A percentile compares a stretch with the other conserved stretches of the same genome.
Evolutionary conservation across 2,329 filamentous ascomycete genomes (phyloP).

Genomic region (Aspergillus quadricinctus): DNA sequence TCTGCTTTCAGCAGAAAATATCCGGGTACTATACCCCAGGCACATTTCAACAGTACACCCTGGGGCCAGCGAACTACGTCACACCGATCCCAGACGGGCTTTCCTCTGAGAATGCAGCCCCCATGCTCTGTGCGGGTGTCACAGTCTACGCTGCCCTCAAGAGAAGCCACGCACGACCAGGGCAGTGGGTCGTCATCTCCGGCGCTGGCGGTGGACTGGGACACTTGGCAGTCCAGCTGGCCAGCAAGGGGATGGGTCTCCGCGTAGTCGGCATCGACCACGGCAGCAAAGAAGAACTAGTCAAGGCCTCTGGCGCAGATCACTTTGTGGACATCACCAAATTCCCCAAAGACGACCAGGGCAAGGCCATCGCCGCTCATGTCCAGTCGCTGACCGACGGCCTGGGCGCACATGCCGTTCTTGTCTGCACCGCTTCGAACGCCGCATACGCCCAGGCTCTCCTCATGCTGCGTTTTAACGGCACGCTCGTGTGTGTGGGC

Average conservation of each 20-base stretch:
- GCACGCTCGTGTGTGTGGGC: constrained; percentile 50
- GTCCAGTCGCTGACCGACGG: constrained; percentile 56
- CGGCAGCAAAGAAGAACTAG: constrained; percentile 56
- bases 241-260: constrained; percentile 56
- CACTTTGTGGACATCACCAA: constrained; percentile 61
- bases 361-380: constrained; percentile 48
- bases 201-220: constrained; percentile 62
- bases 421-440: constrained; percentile 53
- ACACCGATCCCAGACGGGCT: constrained; percentile 64
- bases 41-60: constrained; percentile 68
- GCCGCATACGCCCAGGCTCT: constrained; percentile 49
- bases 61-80: constrained; percentile 63
- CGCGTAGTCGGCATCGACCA: constrained; percentile 64
- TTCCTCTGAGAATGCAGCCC: constrained; percentile 58
- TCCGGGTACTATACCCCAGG: constrained; percentile 66
- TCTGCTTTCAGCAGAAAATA: constrained; percentile 54
- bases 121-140: constrained; percentile 64
- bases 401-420: constrained; percentile 56
- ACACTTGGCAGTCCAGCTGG: constrained; percentile 60
- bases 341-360: constrained; percentile 44
- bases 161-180: constrained; percentile 55
- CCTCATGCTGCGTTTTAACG: constrained; percentile 46
- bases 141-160: constrained; percentile 64
- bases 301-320: constrained; percentile 59
- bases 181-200: constrained; percentile 58